Evolutionary conservation across 2,329 filamentous ascomycete genomes (phyloP).

Genomic region (Lasiodiplodia gonubiensis): DNA sequence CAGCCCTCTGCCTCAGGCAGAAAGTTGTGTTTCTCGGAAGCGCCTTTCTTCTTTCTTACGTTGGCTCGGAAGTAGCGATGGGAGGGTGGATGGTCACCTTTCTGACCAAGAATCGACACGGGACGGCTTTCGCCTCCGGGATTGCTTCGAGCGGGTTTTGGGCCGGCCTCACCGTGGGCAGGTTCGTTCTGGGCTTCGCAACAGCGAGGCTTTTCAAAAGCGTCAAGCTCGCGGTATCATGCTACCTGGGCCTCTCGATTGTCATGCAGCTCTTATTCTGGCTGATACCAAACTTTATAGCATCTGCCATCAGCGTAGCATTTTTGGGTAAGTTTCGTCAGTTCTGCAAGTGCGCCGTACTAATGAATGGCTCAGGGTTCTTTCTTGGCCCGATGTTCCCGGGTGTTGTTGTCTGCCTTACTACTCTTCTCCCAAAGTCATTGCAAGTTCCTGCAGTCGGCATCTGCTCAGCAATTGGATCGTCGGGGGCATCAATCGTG

Average conservation of each 20-base stretch:
- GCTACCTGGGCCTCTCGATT: constrained; percentile 27
- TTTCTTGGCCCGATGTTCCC: constrained; percentile 33
- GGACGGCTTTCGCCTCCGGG: constrained; percentile 28
- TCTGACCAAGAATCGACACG: constrained; percentile 74
- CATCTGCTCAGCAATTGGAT: constrained; percentile 32
- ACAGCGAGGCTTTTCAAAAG: constrained; percentile 27
- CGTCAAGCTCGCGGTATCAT: constrained; percentile 30
- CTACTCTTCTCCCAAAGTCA: constrained; percentile 31
- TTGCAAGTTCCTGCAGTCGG: constrained; percentile 33
- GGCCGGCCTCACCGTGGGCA: constrained; percentile 31
- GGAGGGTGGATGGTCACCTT: constrained; percentile 86
- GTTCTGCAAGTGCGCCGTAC: background rate
- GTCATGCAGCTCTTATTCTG: constrained; percentile 32
- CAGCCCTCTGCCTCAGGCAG: constrained; percentile 56
- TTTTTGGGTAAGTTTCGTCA: background rate
- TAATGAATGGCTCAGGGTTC: constrained; percentile 29
- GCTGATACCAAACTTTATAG: constrained; percentile 32
- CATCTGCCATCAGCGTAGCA: constrained; percentile 30
- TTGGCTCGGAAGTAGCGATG: constrained; percentile 76
- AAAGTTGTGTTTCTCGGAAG: constrained; percentile 65
- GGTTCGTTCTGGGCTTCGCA: constrained; percentile 32
- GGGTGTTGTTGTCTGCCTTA: constrained; percentile 29
- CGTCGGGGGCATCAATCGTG: constrained; percentile 41
- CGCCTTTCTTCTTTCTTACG: constrained; percentile 77
- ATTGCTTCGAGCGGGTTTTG: constrained; percentile 32